These are phyloP conservation scores for Platismatia glauca DNA, from an alignment of 495 filamentous ascomycete genomes.

Conservation along the genomic window DNA sequence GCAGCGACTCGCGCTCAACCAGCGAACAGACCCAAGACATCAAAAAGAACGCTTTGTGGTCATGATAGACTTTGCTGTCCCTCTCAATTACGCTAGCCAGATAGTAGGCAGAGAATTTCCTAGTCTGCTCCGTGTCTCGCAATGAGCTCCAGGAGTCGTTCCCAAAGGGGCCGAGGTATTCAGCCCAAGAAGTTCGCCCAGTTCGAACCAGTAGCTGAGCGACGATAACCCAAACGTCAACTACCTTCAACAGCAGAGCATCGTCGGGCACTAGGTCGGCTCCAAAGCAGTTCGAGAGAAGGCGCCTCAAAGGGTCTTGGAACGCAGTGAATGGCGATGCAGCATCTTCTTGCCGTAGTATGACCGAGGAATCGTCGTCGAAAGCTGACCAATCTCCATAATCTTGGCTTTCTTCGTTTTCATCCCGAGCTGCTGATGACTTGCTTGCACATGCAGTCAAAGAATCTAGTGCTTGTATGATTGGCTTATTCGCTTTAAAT, in stretches of 20 bases:
- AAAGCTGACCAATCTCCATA: slow-evolving; percentile 60
- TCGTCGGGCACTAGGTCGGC: slow-evolving; percentile 52
- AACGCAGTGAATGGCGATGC: slow-evolving; percentile 37
- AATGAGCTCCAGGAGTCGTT: slow-evolving; percentile 54
- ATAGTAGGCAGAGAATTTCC: slow-evolving; percentile 55
- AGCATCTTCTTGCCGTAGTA: slow-evolving; percentile 24
- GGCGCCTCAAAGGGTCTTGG: slow-evolving; percentile 43
- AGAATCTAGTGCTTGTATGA: slow-evolving; percentile 37
- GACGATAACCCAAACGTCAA: slow-evolving; percentile 51
- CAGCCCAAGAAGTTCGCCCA: slow-evolving; percentile 44
- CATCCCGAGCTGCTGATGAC: slow-evolving; percentile 12
- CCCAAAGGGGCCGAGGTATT: slow-evolving; percentile 49
- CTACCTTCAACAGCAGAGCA: slow-evolving; percentile 44
- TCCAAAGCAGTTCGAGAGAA: slow-evolving; percentile 63
- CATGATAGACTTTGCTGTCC: slow-evolving; percentile 33
- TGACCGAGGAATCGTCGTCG: slow-evolving; percentile 31
- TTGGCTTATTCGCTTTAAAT: slow-evolving; percentile 28
- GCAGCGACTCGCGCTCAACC: slow-evolving; percentile 54
- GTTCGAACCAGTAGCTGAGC: slow-evolving; percentile 43
- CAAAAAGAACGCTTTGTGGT: slow-evolving; percentile 44
- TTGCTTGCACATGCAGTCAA: slow-evolving; percentile 28
- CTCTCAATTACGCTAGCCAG: slow-evolving; percentile 47
- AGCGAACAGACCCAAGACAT: slow-evolving; percentile 53
- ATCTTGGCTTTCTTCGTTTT: slow-evolving; percentile 63
- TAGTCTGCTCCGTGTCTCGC: slow-evolving; percentile 52